Percentiles rank a stretch among this genome's conserved stretches.
phyloP scores from a whole-genome alignment of 495 filamentous ascomycete species.

The Physcia stellaris region DNA sequence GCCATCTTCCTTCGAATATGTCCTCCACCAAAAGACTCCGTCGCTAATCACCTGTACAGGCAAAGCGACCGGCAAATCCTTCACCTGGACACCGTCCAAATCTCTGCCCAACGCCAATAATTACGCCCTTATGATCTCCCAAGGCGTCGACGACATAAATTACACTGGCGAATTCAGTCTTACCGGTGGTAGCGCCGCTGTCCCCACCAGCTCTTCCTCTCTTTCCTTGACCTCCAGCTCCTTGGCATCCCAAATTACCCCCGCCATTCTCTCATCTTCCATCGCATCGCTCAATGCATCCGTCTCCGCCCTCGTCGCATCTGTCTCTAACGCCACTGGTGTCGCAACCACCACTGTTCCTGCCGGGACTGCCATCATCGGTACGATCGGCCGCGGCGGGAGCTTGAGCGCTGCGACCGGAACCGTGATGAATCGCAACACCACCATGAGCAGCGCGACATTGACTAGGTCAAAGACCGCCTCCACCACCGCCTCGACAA shows the following conservation, averaged over 20 bases:
- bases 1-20: background rate
- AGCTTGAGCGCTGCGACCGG: slow-evolving; percentile 2
- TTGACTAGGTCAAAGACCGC: background rate
- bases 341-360: slow-evolving; percentile 3
- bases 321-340: background rate
- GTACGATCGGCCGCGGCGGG: background rate
- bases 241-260: background rate
- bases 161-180: slow-evolving; percentile 30
- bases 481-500: background rate
- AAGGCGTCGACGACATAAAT: slow-evolving; percentile 25
- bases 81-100: slow-evolving; percentile 27
- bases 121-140: slow-evolving; percentile 35
- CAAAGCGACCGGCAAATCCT: slow-evolving; percentile 23
- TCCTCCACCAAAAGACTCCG: background rate
- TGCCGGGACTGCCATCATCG: slow-evolving; percentile 2
- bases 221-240: background rate
- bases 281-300: slow-evolving; percentile 5
- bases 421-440: slow-evolving; percentile 4
- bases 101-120: slow-evolving; percentile 24
- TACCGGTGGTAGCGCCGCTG: slow-evolving; percentile 13
- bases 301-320: too few relatives aligned
- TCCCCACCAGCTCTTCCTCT: background rate
- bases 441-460: slow-evolving; percentile 4
- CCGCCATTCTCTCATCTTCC: background rate
- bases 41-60: background rate